These are phyloP conservation scores for Knoxia roxburghii DNA, from an alignment of 257 asterid genomes.

Conservation along the genomic window DNA sequence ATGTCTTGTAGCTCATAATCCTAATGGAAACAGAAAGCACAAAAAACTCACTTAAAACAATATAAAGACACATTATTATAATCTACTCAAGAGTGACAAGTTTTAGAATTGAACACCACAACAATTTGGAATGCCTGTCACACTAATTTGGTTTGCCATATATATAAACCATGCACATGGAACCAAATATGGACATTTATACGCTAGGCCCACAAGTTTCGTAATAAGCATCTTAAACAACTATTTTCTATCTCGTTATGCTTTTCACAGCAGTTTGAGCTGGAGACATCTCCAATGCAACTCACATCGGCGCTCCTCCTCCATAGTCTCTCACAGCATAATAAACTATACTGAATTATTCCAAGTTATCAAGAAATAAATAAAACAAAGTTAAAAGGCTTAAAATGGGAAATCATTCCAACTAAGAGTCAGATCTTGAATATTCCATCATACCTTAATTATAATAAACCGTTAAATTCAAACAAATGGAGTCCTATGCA, in stretches of 20 bases:
- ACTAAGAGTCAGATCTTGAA: not conserved
- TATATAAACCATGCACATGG: constrained; percentile 13
- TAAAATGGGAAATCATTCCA: not conserved
- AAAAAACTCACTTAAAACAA: not conserved
- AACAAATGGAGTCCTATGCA: not conserved
- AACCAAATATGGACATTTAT: constrained; percentile 6
- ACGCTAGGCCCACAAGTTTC: constrained; percentile 11
- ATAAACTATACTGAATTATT: not conserved
- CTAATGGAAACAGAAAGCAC: not conserved
- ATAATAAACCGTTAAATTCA: not conserved
- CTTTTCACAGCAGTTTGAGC: constrained; percentile 4
- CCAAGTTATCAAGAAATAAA: not conserved
- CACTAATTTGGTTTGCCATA: not conserved
- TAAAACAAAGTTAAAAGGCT: not conserved
- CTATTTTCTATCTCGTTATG: not conserved
- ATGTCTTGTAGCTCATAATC: not conserved
- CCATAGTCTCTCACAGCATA: not conserved
- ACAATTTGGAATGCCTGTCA: not conserved
- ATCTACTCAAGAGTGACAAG: not conserved
- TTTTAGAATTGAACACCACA: not conserved
- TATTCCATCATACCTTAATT: not conserved
- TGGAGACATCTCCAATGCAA: not conserved
- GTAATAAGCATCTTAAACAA: not conserved
- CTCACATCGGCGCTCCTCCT: not conserved
- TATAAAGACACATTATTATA: not conserved